Base-by-base conservation (phyloP, 2,329 filamentous ascomycete genomes). In the Cladophialophora yegresii region DNA sequence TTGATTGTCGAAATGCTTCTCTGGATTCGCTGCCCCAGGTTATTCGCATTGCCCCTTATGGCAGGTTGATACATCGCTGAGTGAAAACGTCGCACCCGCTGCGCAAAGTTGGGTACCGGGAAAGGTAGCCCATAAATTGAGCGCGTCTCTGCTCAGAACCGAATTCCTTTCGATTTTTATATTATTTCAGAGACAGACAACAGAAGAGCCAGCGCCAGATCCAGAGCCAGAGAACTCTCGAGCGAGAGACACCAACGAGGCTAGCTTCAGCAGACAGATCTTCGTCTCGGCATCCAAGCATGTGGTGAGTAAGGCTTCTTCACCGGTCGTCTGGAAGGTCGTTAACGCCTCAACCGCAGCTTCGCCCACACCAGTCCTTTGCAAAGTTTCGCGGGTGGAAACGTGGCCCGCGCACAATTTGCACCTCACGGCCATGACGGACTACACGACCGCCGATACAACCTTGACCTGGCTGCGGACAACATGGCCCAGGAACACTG, bases 21-120 rank as follows among this genome's bases (percentile, higher is more conserved):
- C 26, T 51, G 47, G 47, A 28, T 51, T 51, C 47, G 47, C 22
- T 28, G 22, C 20, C 26, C 22, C 2, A 13, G 8, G 36, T 7
- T 43, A 51, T 28, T 51, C 22, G 47, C 47, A 51, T 20, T 23
- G 47, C 47, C 22, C 13, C 22, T 50, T 22, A 26, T 51, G 20
- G 47, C 47, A 51, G 20, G 16, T 51, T 51, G 22, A 16, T 26
- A 51, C 13, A 20, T 43, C 2, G 36, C 36, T 16, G 16, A n/a
- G 20, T 51, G 47, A 51, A 51, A 51, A 51, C 26, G 47, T 28
- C 47, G 47, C 47, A 51, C 47, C 26, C 22, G 26, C 26, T 51
- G 47, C 22, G 47, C 47, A 26, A 26, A 5, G 47, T 51, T n/a
- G n/a, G 47, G 26, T 51, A 26, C 1, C 12, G 22, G 47, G 13